A percentile compares a stretch with the other conserved stretches of the same genome.
phyloP scores from a whole-genome alignment of 306 rosid species.

The Castanea sativa region DNA sequence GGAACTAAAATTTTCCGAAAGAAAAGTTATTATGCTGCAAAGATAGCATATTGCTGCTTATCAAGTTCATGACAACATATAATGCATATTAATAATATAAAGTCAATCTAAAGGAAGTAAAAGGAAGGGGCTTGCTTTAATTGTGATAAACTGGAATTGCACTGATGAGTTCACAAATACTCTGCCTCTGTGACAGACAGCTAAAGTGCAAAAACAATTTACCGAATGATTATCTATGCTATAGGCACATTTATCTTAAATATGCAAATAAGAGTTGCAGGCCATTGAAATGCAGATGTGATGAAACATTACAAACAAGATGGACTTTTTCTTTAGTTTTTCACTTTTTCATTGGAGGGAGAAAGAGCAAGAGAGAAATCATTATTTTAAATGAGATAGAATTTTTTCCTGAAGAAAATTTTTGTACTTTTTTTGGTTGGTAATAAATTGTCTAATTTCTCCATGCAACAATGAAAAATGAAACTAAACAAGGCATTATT shows the following conservation, averaged over 20 bases:
- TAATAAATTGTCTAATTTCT: no score
- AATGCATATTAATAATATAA: constrained; percentile 3
- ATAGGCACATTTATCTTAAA: no score
- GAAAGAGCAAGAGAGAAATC: not conserved
- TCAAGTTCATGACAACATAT: not conserved
- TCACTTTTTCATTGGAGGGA: not conserved
- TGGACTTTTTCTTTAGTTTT: not conserved
- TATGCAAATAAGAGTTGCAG: no score
- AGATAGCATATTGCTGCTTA: constrained; percentile 3
- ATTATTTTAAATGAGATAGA: not conserved
- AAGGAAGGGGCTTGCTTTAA: not conserved
- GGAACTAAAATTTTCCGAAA: not conserved
- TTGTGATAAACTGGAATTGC: not conserved
- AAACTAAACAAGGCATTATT: not conserved
- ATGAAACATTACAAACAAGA: not conserved
- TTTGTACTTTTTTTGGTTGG: not conserved
- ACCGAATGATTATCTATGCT: no score
- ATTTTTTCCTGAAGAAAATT: not conserved
- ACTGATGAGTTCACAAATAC: not conserved
- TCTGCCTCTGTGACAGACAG: no score
- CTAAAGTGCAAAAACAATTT: no score
- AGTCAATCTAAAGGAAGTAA: not conserved
- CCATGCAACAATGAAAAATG: no score
- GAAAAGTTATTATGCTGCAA: not conserved
- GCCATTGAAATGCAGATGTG: not conserved